These are phyloP conservation scores for Phaffia rhodozyma DNA, from an alignment of 1,284 basidiomycete species.

Conservation along the genomic window DNA sequence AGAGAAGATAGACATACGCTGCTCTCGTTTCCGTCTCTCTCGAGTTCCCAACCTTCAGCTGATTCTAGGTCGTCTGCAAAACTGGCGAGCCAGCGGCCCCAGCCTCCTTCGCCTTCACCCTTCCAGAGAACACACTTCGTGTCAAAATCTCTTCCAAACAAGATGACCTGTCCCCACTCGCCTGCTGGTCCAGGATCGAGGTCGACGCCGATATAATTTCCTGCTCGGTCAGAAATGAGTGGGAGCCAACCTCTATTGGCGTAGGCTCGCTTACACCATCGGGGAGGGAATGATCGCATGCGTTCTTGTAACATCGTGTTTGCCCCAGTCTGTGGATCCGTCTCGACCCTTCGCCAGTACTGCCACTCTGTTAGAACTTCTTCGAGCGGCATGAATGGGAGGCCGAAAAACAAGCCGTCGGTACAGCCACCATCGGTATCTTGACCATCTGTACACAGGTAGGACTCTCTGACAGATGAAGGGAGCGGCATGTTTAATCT, in stretches of 20 bases:
- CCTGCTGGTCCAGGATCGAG: slow-evolving; percentile 71
- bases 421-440: slow-evolving; percentile 75
- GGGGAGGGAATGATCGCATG: slow-evolving; percentile 81
- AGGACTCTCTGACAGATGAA: slow-evolving; percentile 66
- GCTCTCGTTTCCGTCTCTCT: slow-evolving; percentile 45
- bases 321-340: slow-evolving; percentile 62
- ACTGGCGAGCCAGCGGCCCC: slow-evolving; percentile 86
- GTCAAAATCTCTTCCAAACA: slow-evolving; percentile 96
- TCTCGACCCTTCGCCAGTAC: slow-evolving; percentile 84
- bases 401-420: slow-evolving; percentile 79
- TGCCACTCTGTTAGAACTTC: slow-evolving; percentile 84
- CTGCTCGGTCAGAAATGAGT: slow-evolving; percentile 79
- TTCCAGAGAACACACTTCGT: slow-evolving; percentile 89
- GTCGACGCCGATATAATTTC: slow-evolving; percentile 95
- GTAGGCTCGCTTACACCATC: slow-evolving; percentile 84
- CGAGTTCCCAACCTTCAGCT: slow-evolving; percentile 74
- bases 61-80: slow-evolving; percentile 88
- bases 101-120: slow-evolving; percentile 80
- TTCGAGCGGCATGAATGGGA: slow-evolving; percentile 71
- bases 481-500: slow-evolving; percentile 71
- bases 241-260: slow-evolving; percentile 94
- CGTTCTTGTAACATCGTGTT: slow-evolving; percentile 55
- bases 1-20: slow-evolving; percentile 39
- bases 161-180: slow-evolving; percentile 79
- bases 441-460: slow-evolving; percentile 69